Base-by-base conservation (phyloP, 352 stramenopile species). In the Saprolegnia diclina region DNA sequence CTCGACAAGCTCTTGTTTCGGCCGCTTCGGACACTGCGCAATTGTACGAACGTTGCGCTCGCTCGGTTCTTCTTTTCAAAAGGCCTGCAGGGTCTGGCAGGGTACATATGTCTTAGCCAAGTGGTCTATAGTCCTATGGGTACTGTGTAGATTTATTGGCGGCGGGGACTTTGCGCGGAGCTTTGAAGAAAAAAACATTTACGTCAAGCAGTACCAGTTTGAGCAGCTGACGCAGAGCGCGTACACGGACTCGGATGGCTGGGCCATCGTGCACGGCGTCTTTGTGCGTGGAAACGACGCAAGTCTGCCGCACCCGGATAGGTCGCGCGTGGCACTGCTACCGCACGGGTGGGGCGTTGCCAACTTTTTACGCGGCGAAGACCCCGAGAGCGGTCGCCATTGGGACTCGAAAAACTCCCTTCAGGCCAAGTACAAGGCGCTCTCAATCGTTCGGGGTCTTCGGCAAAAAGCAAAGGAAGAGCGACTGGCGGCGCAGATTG, bases 321-420 rank as follows among this genome's bases (percentile, higher is more conserved):
- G 9, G 21, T 53, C 55, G 35, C 65, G 77, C 52, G 5, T 50
- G 22, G 38, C 10, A 1, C 72, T 74, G 21, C 79, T 93, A 1
- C 83, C 85, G 1, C 85, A 93, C 29, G 85, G 85, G 16, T 93
- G 82, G 82, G 85, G 83, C 18, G 81, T 93, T 7, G 85, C 85
- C 4, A 83, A 91, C 59, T 88, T 93, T 57, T 40, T 93, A 26
- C 81, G 76, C 0, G 83, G 63, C 14, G 80, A 0, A 67, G 73
- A 54, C 45, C 0, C 63, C 73, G n/a, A 84, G n/a, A 69, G 6
- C 76, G 75, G 22, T 37, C 70, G 72, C 48, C 84, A 83, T 64
- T 93, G 85, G 85, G 48, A 69, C 72, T 88, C 22, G 71, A 85
- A 61, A 74, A 87, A 91, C 56, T 86, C 81, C 10, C 72, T 91